Percentiles rank a stretch among this genome's conserved stretches.
phyloP scores from a whole-genome alignment of 306 rosid genomes.

The Malus orientalis region DNA sequence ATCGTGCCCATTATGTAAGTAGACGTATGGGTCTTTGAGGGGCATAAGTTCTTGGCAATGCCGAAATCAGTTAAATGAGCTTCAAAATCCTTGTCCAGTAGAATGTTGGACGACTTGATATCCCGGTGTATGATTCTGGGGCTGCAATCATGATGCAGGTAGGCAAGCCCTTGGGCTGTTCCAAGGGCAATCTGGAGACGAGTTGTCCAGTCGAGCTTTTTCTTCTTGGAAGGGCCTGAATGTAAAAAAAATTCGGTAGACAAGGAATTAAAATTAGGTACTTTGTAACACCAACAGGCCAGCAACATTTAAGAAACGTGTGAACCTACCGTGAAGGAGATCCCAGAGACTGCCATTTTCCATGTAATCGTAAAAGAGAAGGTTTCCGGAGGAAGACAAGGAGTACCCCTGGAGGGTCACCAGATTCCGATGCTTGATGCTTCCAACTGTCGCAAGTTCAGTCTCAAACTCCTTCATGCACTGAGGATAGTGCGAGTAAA shows the following conservation, averaged over 20 bases:
- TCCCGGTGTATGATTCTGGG: conserved; percentile 95
- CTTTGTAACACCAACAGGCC: not conserved
- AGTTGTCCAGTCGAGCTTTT: conserved; percentile 70
- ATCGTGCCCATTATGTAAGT: conserved; percentile 90
- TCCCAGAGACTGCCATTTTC: conserved; percentile 97
- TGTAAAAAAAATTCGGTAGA: not conserved
- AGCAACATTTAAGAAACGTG: not conserved
- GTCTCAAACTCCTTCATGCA: conserved; percentile 78
- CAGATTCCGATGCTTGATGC: conserved; percentile 90
- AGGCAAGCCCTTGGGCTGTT: conserved; percentile 88
- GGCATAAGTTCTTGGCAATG: conserved; percentile 78
- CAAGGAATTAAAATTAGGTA: not conserved
- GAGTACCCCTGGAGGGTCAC: conserved; percentile 94
- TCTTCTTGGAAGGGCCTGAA: conserved; percentile 59
- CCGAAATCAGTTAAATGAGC: conserved; percentile 93
- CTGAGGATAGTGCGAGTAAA: conserved; percentile 71
- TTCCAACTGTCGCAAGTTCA: conserved; percentile 79
- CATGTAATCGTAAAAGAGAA: conserved; percentile 94
- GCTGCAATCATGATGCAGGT: conserved; percentile 87
- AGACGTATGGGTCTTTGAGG: conserved; percentile 73
- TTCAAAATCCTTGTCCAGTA: conserved; percentile 79
- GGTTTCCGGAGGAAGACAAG: conserved; percentile 75
- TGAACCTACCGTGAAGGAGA: conserved; percentile 70
- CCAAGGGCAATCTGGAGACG: conserved; percentile 85
- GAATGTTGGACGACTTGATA: conserved; percentile 83